These are phyloP conservation scores for Plasmodium coatneyi DNA, from an alignment of 169 alveolate species.

Conservation along the genomic window DNA sequence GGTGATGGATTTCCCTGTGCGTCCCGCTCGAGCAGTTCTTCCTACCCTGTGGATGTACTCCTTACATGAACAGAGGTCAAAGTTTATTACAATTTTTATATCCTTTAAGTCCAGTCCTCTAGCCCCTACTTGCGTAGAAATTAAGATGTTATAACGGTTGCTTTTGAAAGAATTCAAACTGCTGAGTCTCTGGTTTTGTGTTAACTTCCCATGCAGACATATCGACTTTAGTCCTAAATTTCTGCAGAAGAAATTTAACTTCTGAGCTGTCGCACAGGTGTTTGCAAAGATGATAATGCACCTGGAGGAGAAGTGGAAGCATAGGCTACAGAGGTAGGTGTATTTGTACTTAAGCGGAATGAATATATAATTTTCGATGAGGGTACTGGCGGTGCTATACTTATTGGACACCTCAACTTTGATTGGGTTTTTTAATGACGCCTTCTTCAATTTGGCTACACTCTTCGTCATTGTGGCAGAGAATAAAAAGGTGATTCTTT, in stretches of 20 bases:
- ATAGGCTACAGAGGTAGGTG: slow-evolving; percentile 91
- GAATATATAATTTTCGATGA: slow-evolving; percentile 93
- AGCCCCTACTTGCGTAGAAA: slow-evolving; percentile 99
- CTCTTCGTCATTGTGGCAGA: slow-evolving; percentile 99
- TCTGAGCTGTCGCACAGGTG: slow-evolving; percentile 93
- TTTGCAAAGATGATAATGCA: slow-evolving; percentile 93
- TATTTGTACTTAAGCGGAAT: slow-evolving; percentile 96
- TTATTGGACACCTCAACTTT: slow-evolving; percentile 88
- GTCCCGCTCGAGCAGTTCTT: slow-evolving; percentile 99
- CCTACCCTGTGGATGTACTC: slow-evolving; percentile 99
- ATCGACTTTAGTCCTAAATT: slow-evolving; percentile 92
- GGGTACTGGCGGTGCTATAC: slow-evolving; percentile 93
- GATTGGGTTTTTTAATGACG: slow-evolving; percentile 96
- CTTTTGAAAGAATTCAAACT: slow-evolving; percentile 95
- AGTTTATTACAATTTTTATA: slow-evolving; percentile 97
- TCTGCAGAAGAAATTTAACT: slow-evolving; percentile 90
- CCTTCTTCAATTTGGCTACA: slow-evolving; percentile 96
- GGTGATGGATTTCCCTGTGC: slow-evolving; percentile 96
- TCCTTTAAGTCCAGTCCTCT: slow-evolving; percentile 99
- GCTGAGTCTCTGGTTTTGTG: slow-evolving; percentile 94
- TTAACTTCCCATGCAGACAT: slow-evolving; percentile 96
- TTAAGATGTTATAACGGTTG: slow-evolving; percentile 86
- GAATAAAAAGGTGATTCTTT: slow-evolving; percentile 96
- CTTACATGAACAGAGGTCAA: slow-evolving; percentile 97
- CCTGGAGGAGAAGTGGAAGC: slow-evolving; percentile 82